A percentile compares a stretch with the other conserved stretches of the same genome.
These are phyloP conservation scores for Trametes sp. DNA, from an alignment of 1,284 basidiomycete genomes.

Conservation along the genomic window DNA sequence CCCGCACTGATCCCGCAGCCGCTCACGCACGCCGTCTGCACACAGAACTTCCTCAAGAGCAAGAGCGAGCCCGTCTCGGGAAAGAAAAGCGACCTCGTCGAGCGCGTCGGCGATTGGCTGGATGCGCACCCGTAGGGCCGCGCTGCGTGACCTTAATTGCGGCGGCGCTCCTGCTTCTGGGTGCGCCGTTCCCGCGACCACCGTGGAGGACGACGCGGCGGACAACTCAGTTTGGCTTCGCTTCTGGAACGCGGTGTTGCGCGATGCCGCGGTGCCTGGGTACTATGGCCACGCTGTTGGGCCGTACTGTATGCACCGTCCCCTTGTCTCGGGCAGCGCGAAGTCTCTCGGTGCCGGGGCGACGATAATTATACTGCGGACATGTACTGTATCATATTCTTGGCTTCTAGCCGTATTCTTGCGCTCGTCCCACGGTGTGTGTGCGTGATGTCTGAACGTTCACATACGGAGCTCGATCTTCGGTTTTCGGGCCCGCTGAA, in stretches of 20 bases:
- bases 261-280: conserved; percentile 31
- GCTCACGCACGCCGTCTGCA: conserved; percentile 21
- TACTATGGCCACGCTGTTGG: conserved; percentile 27
- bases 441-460: background rate
- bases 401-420: conserved; percentile 12
- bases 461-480: background rate
- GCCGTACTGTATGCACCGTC: conserved; percentile 10
- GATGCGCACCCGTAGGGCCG: conserved; percentile 47
- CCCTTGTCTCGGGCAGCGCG: conserved; percentile 10
- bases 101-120: conserved; percentile 68
- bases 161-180: conserved; percentile 4
- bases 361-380: conserved; percentile 13
- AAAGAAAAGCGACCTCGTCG: conserved; percentile 74
- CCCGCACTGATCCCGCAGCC: conserved; percentile 18
- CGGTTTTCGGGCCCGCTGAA: conserved; percentile 1
- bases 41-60: conserved; percentile 72
- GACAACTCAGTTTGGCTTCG: conserved; percentile 8
- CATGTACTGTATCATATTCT: conserved; percentile 17
- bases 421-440: background rate
- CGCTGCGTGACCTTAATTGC: conserved; percentile 18
- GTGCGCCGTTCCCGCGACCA: conserved; percentile 27
- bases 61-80: conserved; percentile 68
- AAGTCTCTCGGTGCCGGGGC: conserved; percentile 23
- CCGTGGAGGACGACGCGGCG: conserved; percentile 22
- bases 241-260: conserved; percentile 17